A percentile compares a stretch with the other conserved stretches of the same genome.
Evolutionary conservation across 2,329 filamentous ascomycete species (phyloP).

Genomic region (Rhytidhysteron rufulum): DNA sequence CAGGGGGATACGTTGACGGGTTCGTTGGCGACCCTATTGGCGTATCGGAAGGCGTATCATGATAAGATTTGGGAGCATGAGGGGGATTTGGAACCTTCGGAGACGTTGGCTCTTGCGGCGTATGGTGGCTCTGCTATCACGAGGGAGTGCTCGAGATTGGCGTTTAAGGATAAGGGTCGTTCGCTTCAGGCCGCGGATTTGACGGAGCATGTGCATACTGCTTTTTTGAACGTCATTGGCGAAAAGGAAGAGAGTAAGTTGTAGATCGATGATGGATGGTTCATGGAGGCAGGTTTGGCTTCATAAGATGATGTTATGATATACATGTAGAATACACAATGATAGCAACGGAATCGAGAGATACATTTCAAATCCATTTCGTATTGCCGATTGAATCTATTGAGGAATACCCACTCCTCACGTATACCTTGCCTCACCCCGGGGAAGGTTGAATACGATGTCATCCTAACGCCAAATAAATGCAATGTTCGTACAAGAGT

Average conservation of each 20-base stretch:
- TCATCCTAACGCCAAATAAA: no score
- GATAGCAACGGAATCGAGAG: no score
- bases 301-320: neutral
- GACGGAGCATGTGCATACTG: constrained; percentile 81
- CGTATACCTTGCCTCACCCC: no score
- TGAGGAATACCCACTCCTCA: no score
- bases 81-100: constrained; percentile 51
- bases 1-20: constrained; percentile 96
- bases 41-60: constrained; percentile 82
- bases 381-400: no score
- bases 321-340: neutral
- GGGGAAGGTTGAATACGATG: no score
- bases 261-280: no score
- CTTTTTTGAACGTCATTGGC: constrained; percentile 77
- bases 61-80: constrained; percentile 72
- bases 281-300: no score
- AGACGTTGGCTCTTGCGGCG: constrained; percentile 69
- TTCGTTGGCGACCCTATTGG: constrained; percentile 80
- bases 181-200: constrained; percentile 90
- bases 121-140: constrained; percentile 87
- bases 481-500: no score
- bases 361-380: no score
- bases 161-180: constrained; percentile 80
- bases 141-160: constrained; percentile 81
- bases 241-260: constrained; percentile 43